Evolutionary conservation across 2,329 filamentous ascomycete genomes (phyloP).

Genomic region (Paraphaeosphaeria sporulosa): DNA sequence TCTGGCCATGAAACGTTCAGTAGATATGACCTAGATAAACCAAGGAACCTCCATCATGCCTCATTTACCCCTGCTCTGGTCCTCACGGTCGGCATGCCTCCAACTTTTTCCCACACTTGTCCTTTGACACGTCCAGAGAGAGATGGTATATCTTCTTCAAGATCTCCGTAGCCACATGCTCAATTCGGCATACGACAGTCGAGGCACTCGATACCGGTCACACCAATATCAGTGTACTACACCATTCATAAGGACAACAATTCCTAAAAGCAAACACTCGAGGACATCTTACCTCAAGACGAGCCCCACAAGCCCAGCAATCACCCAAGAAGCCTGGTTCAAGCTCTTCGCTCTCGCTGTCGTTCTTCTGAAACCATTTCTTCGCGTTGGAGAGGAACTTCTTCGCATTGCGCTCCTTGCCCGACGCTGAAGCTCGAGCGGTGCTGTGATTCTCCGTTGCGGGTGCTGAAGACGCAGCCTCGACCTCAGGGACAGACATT

Average conservation of each 20-base stretch:
- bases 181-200: constrained; percentile 13
- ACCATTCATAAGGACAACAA: neutral
- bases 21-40: neutral
- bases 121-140: constrained; percentile 1
- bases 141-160: neutral
- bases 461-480: neutral
- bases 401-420: neutral
- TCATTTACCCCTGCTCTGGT: neutral
- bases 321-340: constrained; percentile 4
- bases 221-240: constrained; percentile 10
- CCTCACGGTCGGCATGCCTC: constrained; percentile 7
- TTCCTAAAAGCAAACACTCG: neutral
- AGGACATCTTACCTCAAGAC: constrained; percentile 4
- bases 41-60: neutral
- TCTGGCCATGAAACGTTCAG: neutral
- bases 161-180: neutral
- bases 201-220: constrained; percentile 8
- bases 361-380: neutral
- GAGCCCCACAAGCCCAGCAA: constrained; percentile 15
- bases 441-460: neutral
- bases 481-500: neutral
- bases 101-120: constrained; percentile 7
- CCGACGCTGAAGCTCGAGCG: neutral
- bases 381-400: neutral
- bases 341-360: neutral